Evolutionary conservation across 495 filamentous ascomycete genomes (phyloP).

Genomic region (Neurospora pannonica): DNA sequence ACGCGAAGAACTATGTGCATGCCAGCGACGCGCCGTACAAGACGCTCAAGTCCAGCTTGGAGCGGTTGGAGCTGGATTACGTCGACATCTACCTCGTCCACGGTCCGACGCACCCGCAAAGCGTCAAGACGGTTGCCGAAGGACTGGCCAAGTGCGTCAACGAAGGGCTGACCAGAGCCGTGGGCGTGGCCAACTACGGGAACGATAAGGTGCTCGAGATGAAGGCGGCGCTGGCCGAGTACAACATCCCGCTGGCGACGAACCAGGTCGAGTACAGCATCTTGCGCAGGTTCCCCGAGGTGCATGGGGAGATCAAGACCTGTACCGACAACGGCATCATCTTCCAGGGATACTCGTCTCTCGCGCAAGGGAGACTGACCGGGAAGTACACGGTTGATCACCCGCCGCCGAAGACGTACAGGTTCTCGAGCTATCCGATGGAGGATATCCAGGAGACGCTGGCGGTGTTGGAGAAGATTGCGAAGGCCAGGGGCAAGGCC

Average conservation of each 20-base stretch:
- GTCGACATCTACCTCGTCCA: slow-evolving; percentile 8
- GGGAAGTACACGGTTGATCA: slow-evolving; percentile 28
- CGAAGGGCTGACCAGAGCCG: slow-evolving; percentile 22
- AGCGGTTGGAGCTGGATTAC: slow-evolving; percentile 1
- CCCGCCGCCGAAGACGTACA: slow-evolving; percentile 22
- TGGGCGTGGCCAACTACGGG: slow-evolving; percentile 36
- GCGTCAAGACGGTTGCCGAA: slow-evolving; percentile 1
- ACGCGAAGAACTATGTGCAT: neutral
- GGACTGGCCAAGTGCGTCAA: slow-evolving; percentile 31
- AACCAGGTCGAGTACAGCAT: slow-evolving; percentile 8
- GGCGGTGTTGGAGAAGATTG: slow-evolving; percentile 17
- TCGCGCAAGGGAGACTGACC: slow-evolving; percentile 16
- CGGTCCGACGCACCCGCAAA: slow-evolving; percentile 5
- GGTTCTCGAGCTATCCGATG: slow-evolving; percentile 4
- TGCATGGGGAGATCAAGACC: neutral
- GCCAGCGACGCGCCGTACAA: neutral
- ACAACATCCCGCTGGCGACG: slow-evolving; percentile 1
- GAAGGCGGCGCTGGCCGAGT: neutral
- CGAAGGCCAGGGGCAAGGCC: slow-evolving; percentile 14
- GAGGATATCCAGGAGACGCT: neutral
- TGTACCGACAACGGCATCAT: neutral
- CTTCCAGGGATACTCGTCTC: slow-evolving; percentile 9
- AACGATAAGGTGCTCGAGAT: slow-evolving; percentile 32
- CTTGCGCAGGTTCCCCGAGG: neutral
- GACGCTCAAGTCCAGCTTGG: neutral